phyloP scores from a whole-genome alignment of 2,329 filamentous ascomycete genomes.

The Xylaria sp. region DNA sequence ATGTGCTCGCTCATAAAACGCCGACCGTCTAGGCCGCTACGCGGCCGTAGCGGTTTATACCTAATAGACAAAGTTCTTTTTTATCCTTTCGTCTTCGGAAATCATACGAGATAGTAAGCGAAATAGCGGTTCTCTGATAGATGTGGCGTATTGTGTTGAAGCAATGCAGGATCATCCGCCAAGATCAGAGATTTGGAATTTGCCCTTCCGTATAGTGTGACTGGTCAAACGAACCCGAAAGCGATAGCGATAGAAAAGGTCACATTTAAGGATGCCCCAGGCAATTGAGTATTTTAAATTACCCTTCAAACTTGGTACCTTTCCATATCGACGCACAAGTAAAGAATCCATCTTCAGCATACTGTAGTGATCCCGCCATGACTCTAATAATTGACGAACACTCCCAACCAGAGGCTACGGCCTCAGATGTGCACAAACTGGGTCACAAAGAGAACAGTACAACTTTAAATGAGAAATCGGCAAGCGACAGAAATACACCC shows the following conservation, averaged over 20 bases:
- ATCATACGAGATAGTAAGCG: not conserved
- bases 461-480: not conserved
- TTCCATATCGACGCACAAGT: not conserved
- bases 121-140: not conserved
- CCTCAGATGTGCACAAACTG: not conserved
- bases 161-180: not conserved
- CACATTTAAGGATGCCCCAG: not conserved
- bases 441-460: not conserved
- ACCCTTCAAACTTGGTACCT: not conserved
- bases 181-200: conserved; percentile 1
- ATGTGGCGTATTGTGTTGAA: not conserved
- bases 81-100: too few species aligned
- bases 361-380: not conserved
- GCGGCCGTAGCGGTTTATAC: too few species aligned
- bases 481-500: not conserved
- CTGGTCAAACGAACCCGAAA: conserved; percentile 11
- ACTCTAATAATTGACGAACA: not conserved
- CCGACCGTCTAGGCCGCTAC: too few species aligned
- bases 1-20: too few species aligned
- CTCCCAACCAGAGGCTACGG: not conserved
- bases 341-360: not conserved
- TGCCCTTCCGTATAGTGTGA: not conserved
- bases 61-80: too few species aligned
- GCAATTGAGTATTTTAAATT: not conserved
- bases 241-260: not conserved